Evolutionary conservation across 345 rosid species (phyloP).

Genomic region (Syzygium aromaticum): DNA sequence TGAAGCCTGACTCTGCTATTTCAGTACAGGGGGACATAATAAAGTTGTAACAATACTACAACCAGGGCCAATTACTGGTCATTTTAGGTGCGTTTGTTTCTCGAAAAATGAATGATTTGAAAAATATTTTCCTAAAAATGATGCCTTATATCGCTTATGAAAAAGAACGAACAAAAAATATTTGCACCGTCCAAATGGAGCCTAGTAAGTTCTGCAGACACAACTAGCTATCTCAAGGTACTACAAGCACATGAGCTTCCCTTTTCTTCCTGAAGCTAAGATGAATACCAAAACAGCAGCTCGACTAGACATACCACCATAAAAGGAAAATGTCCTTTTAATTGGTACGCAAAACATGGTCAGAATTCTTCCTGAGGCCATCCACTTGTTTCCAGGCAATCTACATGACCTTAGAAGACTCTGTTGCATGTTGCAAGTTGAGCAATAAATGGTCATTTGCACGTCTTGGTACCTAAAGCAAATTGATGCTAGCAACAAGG

Average conservation of each 20-base stretch:
- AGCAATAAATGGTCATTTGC: not conserved
- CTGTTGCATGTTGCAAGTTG: not conserved
- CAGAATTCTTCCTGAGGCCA: not conserved
- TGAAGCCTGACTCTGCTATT: not conserved
- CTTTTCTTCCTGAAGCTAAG: not conserved
- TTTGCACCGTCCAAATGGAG: no score
- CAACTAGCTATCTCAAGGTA: not conserved
- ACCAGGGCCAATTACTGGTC: no score
- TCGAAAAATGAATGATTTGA: no score
- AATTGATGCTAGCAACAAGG: not conserved
- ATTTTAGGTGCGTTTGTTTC: no score
- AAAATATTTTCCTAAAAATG: no score
- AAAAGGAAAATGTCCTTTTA: not conserved
- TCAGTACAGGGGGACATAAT: not conserved
- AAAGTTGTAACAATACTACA: no score
- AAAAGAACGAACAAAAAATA: no score
- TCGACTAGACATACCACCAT: not conserved
- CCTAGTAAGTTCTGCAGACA: not conserved
- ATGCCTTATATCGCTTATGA: no score
- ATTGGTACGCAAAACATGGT: not conserved
- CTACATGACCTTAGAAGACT: not conserved
- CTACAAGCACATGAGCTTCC: not conserved
- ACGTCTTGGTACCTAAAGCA: not conserved
- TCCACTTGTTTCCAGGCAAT: not conserved
- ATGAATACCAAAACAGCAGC: not conserved